Percentiles rank a stretch among this genome's conserved stretches.
Conservation (phyloP, 495 filamentous ascomycete species). For the Xylaria longipes region DNA sequence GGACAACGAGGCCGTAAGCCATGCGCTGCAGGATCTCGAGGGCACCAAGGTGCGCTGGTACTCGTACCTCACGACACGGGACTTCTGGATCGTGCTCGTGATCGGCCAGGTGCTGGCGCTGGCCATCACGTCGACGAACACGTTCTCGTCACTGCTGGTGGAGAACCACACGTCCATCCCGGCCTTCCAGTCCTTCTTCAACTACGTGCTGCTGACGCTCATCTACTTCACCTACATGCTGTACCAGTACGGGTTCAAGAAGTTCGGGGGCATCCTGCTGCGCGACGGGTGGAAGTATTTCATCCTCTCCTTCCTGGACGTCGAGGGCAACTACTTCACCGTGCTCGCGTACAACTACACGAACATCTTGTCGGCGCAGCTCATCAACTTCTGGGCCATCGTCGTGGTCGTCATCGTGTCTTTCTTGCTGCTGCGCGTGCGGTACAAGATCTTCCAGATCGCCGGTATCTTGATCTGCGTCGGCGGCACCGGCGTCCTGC, state of each 20-base stretch:
- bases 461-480: conserved; percentile 87
- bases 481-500: conserved; percentile 87
- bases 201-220: conserved; percentile 82
- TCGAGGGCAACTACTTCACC: conserved; percentile 96
- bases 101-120: conserved; percentile 89
- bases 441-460: conserved; percentile 86
- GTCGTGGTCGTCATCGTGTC: conserved; percentile 89
- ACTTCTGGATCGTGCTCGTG: conserved; percentile 84
- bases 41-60: conserved; percentile 67
- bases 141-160: conserved; percentile 79
- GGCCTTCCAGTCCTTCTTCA: conserved; percentile 96
- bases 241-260: conserved; percentile 78
- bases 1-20: conserved; percentile 38
- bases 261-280: conserved; percentile 66
- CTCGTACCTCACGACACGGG: conserved; percentile 78
- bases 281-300: conserved; percentile 92
- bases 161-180: conserved; percentile 78
- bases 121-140: conserved; percentile 88
- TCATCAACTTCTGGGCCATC: conserved; percentile 99
- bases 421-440: conserved; percentile 79
- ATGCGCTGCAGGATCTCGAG: conserved; percentile 53
- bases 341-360: conserved; percentile 95
- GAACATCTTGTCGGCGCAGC: conserved; percentile 85
- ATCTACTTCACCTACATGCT: conserved; percentile 85
- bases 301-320: conserved; percentile 89